Evolutionary conservation across 139 green algal species (phyloP).

Genomic region (Volvox africanus): DNA sequence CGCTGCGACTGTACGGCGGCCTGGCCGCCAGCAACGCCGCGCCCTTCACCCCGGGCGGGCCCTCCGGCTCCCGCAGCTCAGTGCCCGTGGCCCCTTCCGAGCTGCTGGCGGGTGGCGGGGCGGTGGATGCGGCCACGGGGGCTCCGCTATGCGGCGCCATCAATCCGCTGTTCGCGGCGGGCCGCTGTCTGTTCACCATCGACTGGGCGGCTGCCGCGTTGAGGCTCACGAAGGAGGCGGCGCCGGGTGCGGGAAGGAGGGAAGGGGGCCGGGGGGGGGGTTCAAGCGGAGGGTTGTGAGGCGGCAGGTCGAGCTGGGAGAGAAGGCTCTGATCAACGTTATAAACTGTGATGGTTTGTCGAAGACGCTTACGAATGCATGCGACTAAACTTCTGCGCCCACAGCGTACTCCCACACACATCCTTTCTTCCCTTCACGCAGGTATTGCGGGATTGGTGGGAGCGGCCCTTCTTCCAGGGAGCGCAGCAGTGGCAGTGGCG

Average conservation of each 20-base stretch:
- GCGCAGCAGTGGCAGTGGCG: neutral
- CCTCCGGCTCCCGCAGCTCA: neutral
- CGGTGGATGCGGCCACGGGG: neutral
- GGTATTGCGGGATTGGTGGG: neutral
- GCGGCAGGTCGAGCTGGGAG: no score
- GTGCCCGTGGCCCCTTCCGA: neutral
- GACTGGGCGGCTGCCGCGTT: conserved; percentile 19
- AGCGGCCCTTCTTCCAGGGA: neutral
- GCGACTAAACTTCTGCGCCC: no score
- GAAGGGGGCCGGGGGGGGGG: neutral
- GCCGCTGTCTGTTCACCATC: conserved; percentile 22
- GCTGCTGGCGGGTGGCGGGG: neutral
- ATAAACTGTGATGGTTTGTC: no score
- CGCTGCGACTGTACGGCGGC: neutral
- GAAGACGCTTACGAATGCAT: no score
- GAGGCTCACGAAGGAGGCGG: neutral
- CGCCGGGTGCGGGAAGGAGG: neutral
- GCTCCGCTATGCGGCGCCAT: conserved; percentile 6
- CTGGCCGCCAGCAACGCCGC: conserved; percentile 32
- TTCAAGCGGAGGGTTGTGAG: no score
- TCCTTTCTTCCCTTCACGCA: neutral
- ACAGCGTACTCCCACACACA: no score
- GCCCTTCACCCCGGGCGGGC: conserved; percentile 18
- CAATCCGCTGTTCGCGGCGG: conserved; percentile 22
- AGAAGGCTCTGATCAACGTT: no score